Base-by-base conservation (phyloP, 208 protist species). In the Eutreptiella sp. region DNA sequence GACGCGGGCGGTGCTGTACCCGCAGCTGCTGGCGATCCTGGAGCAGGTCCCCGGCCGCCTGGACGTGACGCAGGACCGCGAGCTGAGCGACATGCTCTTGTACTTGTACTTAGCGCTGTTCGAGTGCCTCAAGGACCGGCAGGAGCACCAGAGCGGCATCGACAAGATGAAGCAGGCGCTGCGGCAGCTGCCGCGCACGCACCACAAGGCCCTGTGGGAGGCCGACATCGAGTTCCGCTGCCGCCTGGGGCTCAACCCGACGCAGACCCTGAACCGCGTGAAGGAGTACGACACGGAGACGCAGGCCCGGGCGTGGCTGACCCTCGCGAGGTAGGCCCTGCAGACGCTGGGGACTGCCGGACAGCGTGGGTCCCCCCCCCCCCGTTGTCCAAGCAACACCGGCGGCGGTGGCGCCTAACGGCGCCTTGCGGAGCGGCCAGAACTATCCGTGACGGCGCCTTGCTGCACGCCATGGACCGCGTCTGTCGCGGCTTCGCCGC, bases 221-320 rank as follows among this genome's bases (percentile, higher is more conserved):
- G 50, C 50, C 16, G 36, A 57, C 36, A 33, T 57, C n/a, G 31
- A 42, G 50, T 57, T 57, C 36, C 14, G 50, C n/a, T 57, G 50
- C 36, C 33, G 39, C 21, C 33, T 42, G 50, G 36, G 36, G 31
- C 50, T 41, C 14, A 11, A 24, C 14, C 31, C 50, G 9, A 7
- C 14, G 9, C 14, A 32, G 9, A 46, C 39, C n/a, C 14, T 14
- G 11, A 33, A 57, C 36, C 14, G n/a, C n/a, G 50, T 32, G n/a
- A 57, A 7, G 9, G 50, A 33, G 39, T 57, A 57, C 29, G 50
- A 57, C 36, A 31, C 36, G 9, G 26, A 7, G 31, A 57, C 50
- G 23, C 50, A 57, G 29, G 31, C 31, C 11, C 33, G 24, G 36
- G 50, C 50, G n/a, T 57, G 50, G 50, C 14, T 57, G 26, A 57